phyloP scores from a whole-genome alignment of 768 basidiomycete species.

The Russula dissimulans region DNA sequence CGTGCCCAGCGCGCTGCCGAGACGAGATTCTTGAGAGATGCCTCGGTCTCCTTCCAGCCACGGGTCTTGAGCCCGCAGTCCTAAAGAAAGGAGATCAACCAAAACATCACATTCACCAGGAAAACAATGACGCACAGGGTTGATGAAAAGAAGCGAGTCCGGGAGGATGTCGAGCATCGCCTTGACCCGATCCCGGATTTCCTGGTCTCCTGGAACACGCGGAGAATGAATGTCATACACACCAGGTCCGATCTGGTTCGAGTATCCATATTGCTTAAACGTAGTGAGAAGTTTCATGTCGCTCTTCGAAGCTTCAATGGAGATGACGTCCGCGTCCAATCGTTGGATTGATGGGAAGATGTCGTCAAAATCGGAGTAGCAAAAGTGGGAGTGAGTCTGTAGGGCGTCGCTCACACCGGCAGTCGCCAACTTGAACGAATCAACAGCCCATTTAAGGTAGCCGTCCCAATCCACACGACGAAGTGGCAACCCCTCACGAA shows the following conservation, averaged over 20 bases:
- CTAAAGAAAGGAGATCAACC: slow-evolving; percentile 25
- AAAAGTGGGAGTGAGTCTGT: slow-evolving; percentile 99
- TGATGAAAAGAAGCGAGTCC: slow-evolving; percentile 76
- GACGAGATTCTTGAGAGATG: slow-evolving; percentile 80
- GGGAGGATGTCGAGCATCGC: slow-evolving; percentile 78
- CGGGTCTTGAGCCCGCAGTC: slow-evolving; percentile 99
- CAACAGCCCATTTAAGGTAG: slow-evolving; percentile 97
- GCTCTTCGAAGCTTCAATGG: slow-evolving; percentile 96
- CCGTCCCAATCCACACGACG: slow-evolving; percentile 92
- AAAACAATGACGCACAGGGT: slow-evolving; percentile 48
- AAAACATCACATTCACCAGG: not conserved
- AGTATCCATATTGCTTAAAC: slow-evolving; percentile 93
- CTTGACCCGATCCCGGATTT: slow-evolving; percentile 89
- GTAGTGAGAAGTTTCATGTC: slow-evolving; percentile 96
- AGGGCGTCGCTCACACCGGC: slow-evolving; percentile 90
- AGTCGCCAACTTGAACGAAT: slow-evolving; percentile 96
- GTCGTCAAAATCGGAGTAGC: slow-evolving; percentile 97
- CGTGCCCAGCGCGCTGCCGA: slow-evolving; percentile 92
- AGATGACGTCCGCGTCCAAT: slow-evolving; percentile 97
- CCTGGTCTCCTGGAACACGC: slow-evolving; percentile 87
- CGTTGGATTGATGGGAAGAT: slow-evolving; percentile 97
- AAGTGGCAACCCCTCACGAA: slow-evolving; percentile 97
- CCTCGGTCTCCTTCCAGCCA: slow-evolving; percentile 96
- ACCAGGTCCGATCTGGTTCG: slow-evolving; percentile 96
- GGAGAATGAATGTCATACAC: slow-evolving; percentile 99